These are phyloP conservation scores for Sclerotinia spermophila DNA, from an alignment of 2,329 filamentous ascomycete species.

Conservation along the genomic window DNA sequence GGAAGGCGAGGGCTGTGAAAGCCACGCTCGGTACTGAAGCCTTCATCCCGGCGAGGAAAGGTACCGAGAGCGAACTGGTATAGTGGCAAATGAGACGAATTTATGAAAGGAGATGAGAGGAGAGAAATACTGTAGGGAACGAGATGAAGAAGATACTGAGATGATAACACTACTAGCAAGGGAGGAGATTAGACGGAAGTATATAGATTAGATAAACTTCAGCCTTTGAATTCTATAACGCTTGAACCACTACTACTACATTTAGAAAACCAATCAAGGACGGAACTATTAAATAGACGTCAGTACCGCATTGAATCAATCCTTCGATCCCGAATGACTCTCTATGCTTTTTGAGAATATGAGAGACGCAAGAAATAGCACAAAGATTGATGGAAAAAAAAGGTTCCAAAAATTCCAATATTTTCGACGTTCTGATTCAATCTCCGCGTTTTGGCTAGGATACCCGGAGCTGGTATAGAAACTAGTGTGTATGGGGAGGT, in stretches of 20 bases:
- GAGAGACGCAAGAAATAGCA: not conserved
- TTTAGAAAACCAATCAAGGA: not conserved
- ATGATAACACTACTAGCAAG: not conserved
- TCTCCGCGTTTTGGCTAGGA: constrained; percentile 1
- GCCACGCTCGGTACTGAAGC: not conserved
- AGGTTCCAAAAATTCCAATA: not conserved
- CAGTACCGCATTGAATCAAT: not conserved
- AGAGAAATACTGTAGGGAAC: not conserved
- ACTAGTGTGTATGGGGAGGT: not conserved
- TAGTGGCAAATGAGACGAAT: not conserved
- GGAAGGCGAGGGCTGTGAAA: not conserved
- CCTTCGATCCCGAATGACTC: not conserved
- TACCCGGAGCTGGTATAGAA: not conserved
- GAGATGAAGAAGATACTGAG: not conserved
- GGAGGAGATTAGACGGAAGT: not conserved
- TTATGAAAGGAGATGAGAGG: not conserved
- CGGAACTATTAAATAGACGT: not conserved
- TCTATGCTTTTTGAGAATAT: too few relatives aligned
- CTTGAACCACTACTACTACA: not conserved
- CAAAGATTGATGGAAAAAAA: not conserved
- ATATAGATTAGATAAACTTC: not conserved
- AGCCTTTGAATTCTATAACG: not conserved
- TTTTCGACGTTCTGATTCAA: not conserved
- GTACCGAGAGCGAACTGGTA: not conserved
- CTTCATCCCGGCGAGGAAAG: not conserved